phyloP scores from a whole-genome alignment of 2,329 filamentous ascomycete species.

The Drechslera avenae region DNA sequence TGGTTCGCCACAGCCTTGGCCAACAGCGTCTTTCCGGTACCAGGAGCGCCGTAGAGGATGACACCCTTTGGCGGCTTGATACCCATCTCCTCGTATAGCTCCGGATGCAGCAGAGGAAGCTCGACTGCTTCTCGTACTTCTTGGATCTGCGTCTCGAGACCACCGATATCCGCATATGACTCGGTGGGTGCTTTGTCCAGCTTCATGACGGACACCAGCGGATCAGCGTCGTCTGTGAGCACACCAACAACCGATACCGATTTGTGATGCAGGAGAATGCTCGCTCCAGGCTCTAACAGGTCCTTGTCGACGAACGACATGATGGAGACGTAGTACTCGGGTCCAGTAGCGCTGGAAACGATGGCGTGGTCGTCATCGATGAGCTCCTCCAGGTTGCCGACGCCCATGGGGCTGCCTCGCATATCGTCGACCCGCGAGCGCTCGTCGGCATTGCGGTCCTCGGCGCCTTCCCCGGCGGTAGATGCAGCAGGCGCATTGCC shows the following conservation, averaged over 20 bases:
- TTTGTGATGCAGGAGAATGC: constrained; percentile 95
- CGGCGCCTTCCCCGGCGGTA: constrained; percentile 71
- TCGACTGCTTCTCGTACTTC: constrained; percentile 98
- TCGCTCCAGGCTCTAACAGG: constrained; percentile 91
- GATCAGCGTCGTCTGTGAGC: constrained; percentile 93
- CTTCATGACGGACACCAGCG: constrained; percentile 97
- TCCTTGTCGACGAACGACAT: constrained; percentile 99
- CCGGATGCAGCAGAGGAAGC: constrained; percentile 89
- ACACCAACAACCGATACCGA: constrained; percentile 97
- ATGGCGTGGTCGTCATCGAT: constrained; percentile 99
- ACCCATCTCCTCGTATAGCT: constrained; percentile 99
- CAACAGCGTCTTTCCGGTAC: constrained; percentile 93
- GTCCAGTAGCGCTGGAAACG: constrained; percentile 94
- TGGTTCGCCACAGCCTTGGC: constrained; percentile 98
- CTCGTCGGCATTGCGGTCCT: constrained; percentile 92
- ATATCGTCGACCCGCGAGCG: constrained; percentile 95
- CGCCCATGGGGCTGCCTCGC: constrained; percentile 97
- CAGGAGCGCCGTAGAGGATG: constrained; percentile 95
- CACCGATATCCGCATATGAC: constrained; percentile 98
- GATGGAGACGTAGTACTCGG: constrained; percentile 99
- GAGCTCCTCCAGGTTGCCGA: constrained; percentile 96
- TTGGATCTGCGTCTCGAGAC: constrained; percentile 92
- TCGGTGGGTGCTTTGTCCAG: constrained; percentile 98
- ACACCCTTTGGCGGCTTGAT: constrained; percentile 99
- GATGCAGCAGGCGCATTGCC: constrained; percentile 61